Base-by-base conservation (phyloP, 441 rosid species). In the Adansonia madagascariensis region DNA sequence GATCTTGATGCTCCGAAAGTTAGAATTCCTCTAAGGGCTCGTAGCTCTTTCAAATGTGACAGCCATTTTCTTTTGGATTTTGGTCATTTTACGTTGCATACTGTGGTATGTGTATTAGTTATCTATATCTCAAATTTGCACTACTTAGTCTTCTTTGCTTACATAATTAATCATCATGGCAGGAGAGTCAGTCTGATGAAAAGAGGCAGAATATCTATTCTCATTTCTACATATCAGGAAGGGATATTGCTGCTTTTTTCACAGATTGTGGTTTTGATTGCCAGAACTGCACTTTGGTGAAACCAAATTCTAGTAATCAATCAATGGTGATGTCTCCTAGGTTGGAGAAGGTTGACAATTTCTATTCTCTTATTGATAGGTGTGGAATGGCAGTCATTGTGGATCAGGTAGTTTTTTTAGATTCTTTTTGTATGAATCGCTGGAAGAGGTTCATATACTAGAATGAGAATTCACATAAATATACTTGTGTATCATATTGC, bases 1-100 rank as follows among this genome's bases (percentile, higher is more conserved):
- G 98, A 97, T 86, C 88, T 97, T 79, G 99, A 93, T 92, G 99
- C 98, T 82, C 99, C 99, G 56, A 97, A 92, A 88, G 95, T 97
- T 80, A 92, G 91, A 83, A 89, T 94, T 83, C 99, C 99, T 83
- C 82, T 97, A 83, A 91, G 89, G 85, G 79, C 87, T 77, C 39
- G 72, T 77, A 90, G 88, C 73, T 91, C 95, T 71, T 85, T 84
- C 77, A 87, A 84, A 73, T 90, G 92, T 75, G 95, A 89, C 77
- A 84, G 89, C 89, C 91, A 93, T 87, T 94, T 97, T 84, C 87
- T 94, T 83, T 84, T 97, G 89, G 99, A 97, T 90, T 94, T 97
- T 81, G 99, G 99, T 74, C 94, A 97, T 83, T 97, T 97, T 80
- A 97, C 98, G 0, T 81, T 94, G 84, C 91, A 89, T 83, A 97